Conservation (phyloP, 129 eudicot species). For the Artemisia annua region DNA sequence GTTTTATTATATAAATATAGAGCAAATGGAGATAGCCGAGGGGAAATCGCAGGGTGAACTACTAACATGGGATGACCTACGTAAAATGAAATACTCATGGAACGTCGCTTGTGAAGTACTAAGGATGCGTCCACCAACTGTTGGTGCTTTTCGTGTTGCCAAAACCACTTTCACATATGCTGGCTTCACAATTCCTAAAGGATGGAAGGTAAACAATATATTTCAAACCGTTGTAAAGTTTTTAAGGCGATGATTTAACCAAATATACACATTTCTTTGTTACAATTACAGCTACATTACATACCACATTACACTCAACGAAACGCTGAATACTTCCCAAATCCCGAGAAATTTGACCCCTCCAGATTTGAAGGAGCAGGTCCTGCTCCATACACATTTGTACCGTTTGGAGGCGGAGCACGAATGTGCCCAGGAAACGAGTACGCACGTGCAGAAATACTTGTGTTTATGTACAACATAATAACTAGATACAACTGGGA, state of each 20-base stretch:
- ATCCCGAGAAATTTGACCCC: slow-evolving; percentile 45
- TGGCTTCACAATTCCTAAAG: slow-evolving; percentile 38
- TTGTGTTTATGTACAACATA: slow-evolving; percentile 42
- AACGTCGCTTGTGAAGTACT: slow-evolving; percentile 45
- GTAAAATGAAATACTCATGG: slow-evolving; percentile 45
- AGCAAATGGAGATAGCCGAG: slow-evolving; percentile 39
- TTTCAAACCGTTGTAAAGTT: not conserved
- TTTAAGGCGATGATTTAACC: not conserved
- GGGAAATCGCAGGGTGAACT: slow-evolving; percentile 26
- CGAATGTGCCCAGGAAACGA: slow-evolving; percentile 46
- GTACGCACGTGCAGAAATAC: slow-evolving; percentile 39
- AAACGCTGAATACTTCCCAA: slow-evolving; percentile 36
- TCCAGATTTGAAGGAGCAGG: slow-evolving; percentile 43
- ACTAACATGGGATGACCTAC: slow-evolving; percentile 37
- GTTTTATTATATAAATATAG: slow-evolving; percentile 15
- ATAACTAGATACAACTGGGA: slow-evolving; percentile 39
- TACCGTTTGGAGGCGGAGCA: slow-evolving; percentile 45
- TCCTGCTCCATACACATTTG: slow-evolving; percentile 44
- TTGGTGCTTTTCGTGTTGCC: slow-evolving; percentile 42
- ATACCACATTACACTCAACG: slow-evolving; percentile 45
- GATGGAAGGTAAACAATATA: slow-evolving; percentile 38
- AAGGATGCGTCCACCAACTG: slow-evolving; percentile 42
- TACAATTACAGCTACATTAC: slow-evolving; percentile 34
- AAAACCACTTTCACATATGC: slow-evolving; percentile 37
- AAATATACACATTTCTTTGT: not conserved